Evolutionary conservation across 495 filamentous ascomycete species (phyloP).

Genomic region (Jackrogersella minutella): DNA sequence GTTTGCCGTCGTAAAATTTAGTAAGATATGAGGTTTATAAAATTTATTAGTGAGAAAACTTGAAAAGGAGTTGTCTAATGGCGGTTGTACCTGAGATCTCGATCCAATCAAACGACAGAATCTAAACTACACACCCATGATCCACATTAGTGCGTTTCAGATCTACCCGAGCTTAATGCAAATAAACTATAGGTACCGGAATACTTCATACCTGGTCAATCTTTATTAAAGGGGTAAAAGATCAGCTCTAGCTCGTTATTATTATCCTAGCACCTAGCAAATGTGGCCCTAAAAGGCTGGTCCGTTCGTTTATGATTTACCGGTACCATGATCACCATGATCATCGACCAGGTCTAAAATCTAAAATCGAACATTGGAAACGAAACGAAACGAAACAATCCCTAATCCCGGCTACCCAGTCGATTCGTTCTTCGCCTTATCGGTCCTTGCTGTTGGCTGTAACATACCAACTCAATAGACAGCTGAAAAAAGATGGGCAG

Average conservation of each 20-base stretch:
- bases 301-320: conserved; percentile 17
- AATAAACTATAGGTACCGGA: conserved; percentile 5
- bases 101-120: conserved; percentile 19
- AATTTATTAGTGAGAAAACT: neutral
- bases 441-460: neutral
- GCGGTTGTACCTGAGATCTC: conserved; percentile 20
- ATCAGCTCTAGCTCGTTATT: conserved; percentile 16
- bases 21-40: neutral
- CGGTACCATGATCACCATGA: no score
- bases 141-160: conserved; percentile 33
- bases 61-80: conserved; percentile 9
- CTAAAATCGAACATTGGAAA: conserved; percentile 18
- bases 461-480: neutral
- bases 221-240: conserved; percentile 37
- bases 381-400: conserved; percentile 31
- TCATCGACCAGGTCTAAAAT: conserved; percentile 12
- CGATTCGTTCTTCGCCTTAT: conserved; percentile 10
- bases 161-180: conserved; percentile 17
- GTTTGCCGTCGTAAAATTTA: neutral
- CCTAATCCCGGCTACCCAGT: conserved; percentile 2
- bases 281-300: conserved; percentile 5
- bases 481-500: neutral
- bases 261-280: no score
- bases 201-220: neutral
- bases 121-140: conserved; percentile 4